phyloP scores from a whole-genome alignment of 495 filamentous ascomycete species.

The Amorphotheca resinae region DNA sequence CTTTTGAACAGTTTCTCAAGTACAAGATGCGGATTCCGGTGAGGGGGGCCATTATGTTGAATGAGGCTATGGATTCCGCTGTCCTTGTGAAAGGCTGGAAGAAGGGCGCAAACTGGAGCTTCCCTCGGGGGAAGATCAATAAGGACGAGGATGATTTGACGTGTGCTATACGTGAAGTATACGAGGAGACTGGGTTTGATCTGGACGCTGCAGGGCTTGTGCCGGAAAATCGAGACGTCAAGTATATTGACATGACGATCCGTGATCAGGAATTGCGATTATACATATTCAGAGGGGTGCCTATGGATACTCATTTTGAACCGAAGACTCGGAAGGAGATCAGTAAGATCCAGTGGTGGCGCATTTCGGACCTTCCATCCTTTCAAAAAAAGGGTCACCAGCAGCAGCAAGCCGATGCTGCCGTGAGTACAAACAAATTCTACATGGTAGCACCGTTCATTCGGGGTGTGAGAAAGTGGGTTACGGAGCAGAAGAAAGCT shows the following conservation, averaged over 20 bases:
- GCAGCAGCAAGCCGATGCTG: constrained; percentile 34
- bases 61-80: constrained; percentile 78
- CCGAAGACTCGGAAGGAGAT: constrained; percentile 93
- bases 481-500: constrained; percentile 62
- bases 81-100: constrained; percentile 96
- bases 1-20: constrained; percentile 77
- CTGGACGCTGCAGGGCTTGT: constrained; percentile 60
- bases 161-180: constrained; percentile 86
- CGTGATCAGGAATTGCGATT: constrained; percentile 83
- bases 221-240: constrained; percentile 50
- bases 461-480: constrained; percentile 79
- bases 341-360: constrained; percentile 90
- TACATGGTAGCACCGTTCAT: constrained; percentile 97
- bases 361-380: constrained; percentile 73
- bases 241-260: constrained; percentile 78
- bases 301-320: constrained; percentile 74
- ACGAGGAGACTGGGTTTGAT: constrained; percentile 91
- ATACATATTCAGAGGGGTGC: constrained; percentile 79
- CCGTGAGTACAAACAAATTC: constrained; percentile 60
- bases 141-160: constrained; percentile 86
- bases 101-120: constrained; percentile 92
- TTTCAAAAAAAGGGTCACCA: constrained; percentile 52
- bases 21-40: constrained; percentile 95
- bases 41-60: constrained; percentile 83
- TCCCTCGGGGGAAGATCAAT: constrained; percentile 93